These are phyloP conservation scores for Ettlia oleoabundans DNA, from an alignment of 139 green algal genomes.

Conservation along the genomic window DNA sequence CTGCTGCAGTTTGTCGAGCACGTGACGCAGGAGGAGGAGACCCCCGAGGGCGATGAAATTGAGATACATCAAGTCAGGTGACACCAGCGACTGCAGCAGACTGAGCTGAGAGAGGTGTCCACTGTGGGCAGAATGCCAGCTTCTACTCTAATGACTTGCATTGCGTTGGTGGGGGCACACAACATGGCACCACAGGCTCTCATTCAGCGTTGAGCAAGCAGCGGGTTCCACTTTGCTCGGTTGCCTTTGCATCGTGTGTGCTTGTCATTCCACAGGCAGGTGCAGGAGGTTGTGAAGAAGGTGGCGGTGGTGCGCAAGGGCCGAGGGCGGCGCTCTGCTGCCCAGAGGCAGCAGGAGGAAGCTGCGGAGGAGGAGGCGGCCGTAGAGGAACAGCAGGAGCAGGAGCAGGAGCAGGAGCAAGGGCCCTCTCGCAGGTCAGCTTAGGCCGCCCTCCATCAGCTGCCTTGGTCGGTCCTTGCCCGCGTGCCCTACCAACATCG, in stretches of 20 bases:
- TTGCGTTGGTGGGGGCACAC: too few species aligned
- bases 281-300: constrained; percentile 27
- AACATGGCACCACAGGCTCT: too few species aligned
- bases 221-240: too few species aligned
- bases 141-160: neutral
- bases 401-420: neutral
- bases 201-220: too few species aligned
- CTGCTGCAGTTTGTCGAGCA: constrained; percentile 30
- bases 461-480: too few species aligned
- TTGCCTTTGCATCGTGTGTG: neutral
- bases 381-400: neutral
- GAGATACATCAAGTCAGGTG: constrained; percentile 31
- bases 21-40: constrained; percentile 21
- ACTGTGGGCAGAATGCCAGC: neutral
- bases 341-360: neutral
- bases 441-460: neutral
- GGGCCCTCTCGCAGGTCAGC: neutral
- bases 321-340: neutral
- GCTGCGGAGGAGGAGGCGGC: neutral
- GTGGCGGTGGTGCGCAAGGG: constrained; percentile 25
- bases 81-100: neutral
- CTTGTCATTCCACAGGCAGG: neutral
- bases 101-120: neutral
- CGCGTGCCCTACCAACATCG: too few species aligned
- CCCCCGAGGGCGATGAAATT: neutral